phyloP scores from a whole-genome alignment of 805 yeast species.

The Komagataella ulmi region DNA sequence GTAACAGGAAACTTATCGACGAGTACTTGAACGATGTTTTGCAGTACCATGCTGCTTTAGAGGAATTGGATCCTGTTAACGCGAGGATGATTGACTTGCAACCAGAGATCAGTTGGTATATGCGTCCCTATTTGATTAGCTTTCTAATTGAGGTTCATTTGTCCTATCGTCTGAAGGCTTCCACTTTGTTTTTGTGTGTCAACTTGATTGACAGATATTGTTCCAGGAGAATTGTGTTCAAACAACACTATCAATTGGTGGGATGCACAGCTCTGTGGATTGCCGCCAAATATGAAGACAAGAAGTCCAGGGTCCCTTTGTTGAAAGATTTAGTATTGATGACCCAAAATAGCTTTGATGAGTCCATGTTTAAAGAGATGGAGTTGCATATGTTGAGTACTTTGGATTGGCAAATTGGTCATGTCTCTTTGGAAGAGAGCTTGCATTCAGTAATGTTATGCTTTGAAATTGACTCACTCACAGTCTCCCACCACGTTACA shows the following conservation, averaged over 20 bases:
- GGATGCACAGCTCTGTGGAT: conserved; percentile 91
- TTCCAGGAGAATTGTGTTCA: conserved; percentile 70
- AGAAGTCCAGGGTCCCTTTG: conserved; percentile 44
- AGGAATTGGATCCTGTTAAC: conserved; percentile 10
- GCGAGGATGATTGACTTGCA: conserved; percentile 63
- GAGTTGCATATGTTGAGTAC: conserved; percentile 28
- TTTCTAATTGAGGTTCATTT: conserved; percentile 58
- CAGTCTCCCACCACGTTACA: conserved; percentile 14
- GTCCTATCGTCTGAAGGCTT: conserved; percentile 49
- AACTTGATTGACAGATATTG: conserved; percentile 85
- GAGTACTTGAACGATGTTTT: background rate
- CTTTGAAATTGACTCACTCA: conserved; percentile 16
- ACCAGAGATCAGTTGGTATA: conserved; percentile 68
- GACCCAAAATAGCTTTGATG: conserved; percentile 47
- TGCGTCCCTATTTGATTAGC: conserved; percentile 67
- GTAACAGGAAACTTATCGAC: background rate
- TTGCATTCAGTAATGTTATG: conserved; percentile 17
- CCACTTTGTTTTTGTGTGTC: conserved; percentile 54
- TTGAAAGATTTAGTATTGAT: conserved; percentile 36
- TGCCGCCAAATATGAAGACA: conserved; percentile 67
- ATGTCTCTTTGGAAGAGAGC: conserved; percentile 39
- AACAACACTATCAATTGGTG: conserved; percentile 81
- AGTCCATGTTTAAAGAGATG: conserved; percentile 31
- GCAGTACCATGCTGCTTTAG: background rate
- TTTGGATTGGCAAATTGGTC: conserved; percentile 26